Percentiles rank a stretch among this genome's conserved stretches.
These are phyloP conservation scores for Leucogyrophana mollusca DNA, from an alignment of 768 basidiomycete genomes.

Conservation along the genomic window DNA sequence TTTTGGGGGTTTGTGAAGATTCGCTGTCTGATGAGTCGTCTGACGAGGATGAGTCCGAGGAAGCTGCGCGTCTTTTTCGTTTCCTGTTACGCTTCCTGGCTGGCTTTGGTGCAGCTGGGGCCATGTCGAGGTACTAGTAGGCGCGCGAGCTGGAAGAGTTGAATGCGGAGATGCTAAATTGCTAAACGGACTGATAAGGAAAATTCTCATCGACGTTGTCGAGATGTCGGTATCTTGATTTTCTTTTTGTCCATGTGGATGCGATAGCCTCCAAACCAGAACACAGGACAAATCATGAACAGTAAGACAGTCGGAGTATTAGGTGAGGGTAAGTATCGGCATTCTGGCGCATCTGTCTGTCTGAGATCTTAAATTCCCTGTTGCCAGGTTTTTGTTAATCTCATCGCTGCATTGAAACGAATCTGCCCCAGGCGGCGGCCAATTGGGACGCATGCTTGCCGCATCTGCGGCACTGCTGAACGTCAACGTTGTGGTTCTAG, in stretches of 20 bases:
- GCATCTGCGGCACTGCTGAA: slow-evolving; percentile 87
- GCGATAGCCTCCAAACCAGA: too few species aligned
- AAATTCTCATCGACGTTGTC: too few species aligned
- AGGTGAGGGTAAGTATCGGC: slow-evolving; percentile 25
- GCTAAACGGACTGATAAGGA: too few species aligned
- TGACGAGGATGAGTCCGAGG: slow-evolving; percentile 42
- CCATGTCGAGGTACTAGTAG: slow-evolving; percentile 19
- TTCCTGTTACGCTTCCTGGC: slow-evolving; percentile 51
- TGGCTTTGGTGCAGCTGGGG: slow-evolving; percentile 28
- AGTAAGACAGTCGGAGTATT: slow-evolving; percentile 26
- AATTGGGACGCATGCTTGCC: slow-evolving; percentile 96
- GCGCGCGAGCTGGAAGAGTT: not conserved
- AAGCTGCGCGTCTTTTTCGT: slow-evolving; percentile 50
- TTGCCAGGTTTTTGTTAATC: slow-evolving; percentile 9
- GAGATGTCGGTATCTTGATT: too few species aligned
- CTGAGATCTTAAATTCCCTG: slow-evolving; percentile 10
- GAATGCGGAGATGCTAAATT: too few species aligned
- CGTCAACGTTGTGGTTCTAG: slow-evolving; percentile 80
- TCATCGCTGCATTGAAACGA: not conserved
- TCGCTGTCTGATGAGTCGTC: slow-evolving; percentile 23
- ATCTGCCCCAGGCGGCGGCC: slow-evolving; percentile 80
- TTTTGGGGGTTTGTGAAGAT: slow-evolving; percentile 6
- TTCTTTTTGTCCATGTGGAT: too few species aligned
- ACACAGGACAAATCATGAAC: slow-evolving; percentile 24
- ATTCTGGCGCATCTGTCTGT: not conserved